Evolutionary conservation across 1,284 basidiomycete species (phyloP), one percentile per base, ranked within the genome.

Genomic region (Leucoagaricus sp.): DNA sequence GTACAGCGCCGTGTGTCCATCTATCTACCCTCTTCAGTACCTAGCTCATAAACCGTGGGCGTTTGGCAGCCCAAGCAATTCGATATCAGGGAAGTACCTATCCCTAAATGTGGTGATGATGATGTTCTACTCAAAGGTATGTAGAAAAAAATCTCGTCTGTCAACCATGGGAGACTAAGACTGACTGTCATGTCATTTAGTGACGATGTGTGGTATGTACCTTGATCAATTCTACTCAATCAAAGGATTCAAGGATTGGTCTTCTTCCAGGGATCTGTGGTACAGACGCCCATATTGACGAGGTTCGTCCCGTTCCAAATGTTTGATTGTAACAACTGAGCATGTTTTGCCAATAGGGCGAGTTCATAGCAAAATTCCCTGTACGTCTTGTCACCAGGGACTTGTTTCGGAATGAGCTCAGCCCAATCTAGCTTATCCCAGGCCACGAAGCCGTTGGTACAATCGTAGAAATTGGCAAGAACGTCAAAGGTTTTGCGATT

Each of bases 371-470:
- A 52, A 82, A 82, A 65, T 92, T 91, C 69, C 89, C 89, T 50
- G 85, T 84, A 65, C 51, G 79, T 59, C 33, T 10, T 10, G 7
- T 31, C 25, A 33, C 19, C n/a, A 33, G 4, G 5, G 17, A n/a
- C 26, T 29, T 33, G n/a, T 8, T 19, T 1, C 5, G 12, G 10
- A 17, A 1, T 5, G 33, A 17, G 26, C n/a, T 41, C 28, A 41
- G 44, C 49, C 5, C 6, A 26, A 21, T 25, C 10, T 62, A 89
- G 86, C 78, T 93, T 45, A 88, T 93, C 57, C 90, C 91, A 13
- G 91, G 91, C 6, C 92, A 94, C 66, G 92, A 94, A 73, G 82
- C 86, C 23, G 84, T 94, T 40, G 91, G 92, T 12, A 75, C 72
- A 3, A 75, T 93, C 49, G 82, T 83, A 25, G 79, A 84, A 49